A percentile compares a stretch with the other conserved stretches of the same genome.
Conservation (phyloP, 768 basidiomycete genomes). For the Podaxis sp. region DNA sequence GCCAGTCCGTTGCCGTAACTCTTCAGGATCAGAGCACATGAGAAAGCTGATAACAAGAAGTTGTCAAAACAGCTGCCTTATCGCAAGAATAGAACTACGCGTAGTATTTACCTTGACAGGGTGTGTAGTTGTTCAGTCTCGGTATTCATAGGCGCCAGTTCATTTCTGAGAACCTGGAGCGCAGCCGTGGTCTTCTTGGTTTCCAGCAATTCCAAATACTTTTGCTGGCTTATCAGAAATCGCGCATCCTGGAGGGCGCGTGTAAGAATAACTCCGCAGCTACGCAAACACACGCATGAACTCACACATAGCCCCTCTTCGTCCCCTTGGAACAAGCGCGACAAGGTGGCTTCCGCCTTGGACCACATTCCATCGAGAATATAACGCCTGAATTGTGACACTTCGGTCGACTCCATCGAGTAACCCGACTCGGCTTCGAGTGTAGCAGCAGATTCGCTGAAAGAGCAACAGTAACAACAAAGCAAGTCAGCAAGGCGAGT, state of each 20-base stretch:
- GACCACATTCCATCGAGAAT: slow-evolving; percentile 81
- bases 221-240: slow-evolving; percentile 91
- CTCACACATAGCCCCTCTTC: slow-evolving; percentile 70
- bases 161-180: slow-evolving; percentile 80
- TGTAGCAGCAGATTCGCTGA: slow-evolving; percentile 82
- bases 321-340: slow-evolving; percentile 65
- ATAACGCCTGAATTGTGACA: slow-evolving; percentile 76
- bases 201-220: slow-evolving; percentile 92
- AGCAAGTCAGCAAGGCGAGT: slow-evolving; percentile 9
- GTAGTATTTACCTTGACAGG: slow-evolving; percentile 68
- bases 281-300: slow-evolving; percentile 7
- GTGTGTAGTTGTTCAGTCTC: slow-evolving; percentile 82
- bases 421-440: slow-evolving; percentile 94
- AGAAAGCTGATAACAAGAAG: slow-evolving; percentile 57
- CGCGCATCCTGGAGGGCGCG: slow-evolving; percentile 59
- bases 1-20: slow-evolving; percentile 72
- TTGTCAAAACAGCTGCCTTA: slow-evolving; percentile 16
- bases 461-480: not conserved
- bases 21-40: slow-evolving; percentile 87
- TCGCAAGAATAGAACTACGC: slow-evolving; percentile 10
- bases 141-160: slow-evolving; percentile 79
- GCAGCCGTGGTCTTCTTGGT: slow-evolving; percentile 77
- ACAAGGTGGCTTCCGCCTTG: slow-evolving; percentile 69
- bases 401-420: slow-evolving; percentile 73
- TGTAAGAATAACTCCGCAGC: slow-evolving; percentile 13